These are phyloP conservation scores for Dichotomopilus funicola DNA, from an alignment of 2,329 filamentous ascomycete species.

Conservation along the genomic window DNA sequence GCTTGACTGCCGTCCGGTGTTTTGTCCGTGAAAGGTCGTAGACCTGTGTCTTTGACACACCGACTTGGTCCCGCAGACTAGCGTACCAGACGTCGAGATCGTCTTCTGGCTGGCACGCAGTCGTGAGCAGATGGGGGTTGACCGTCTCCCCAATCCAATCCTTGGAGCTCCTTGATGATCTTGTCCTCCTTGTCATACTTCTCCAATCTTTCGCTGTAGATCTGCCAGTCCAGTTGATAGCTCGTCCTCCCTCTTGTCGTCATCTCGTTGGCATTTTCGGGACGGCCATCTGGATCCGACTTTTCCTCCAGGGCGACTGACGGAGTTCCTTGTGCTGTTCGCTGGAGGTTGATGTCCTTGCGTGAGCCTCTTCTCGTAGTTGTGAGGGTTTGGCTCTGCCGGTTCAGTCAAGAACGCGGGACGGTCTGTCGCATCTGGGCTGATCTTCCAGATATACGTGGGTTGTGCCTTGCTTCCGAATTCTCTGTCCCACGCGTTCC, in stretches of 20 bases:
- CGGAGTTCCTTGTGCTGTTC: neutral
- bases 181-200: neutral
- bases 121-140: neutral
- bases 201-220: neutral
- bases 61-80: neutral
- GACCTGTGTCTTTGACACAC: neutral
- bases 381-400: neutral
- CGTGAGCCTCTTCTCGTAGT: neutral
- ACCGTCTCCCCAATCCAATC: neutral
- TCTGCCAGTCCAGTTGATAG: neutral
- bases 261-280: neutral
- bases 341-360: neutral
- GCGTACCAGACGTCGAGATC: neutral
- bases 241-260: neutral
- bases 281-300: neutral
- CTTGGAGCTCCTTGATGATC: neutral
- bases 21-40: too few species aligned
- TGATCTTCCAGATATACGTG: neutral
- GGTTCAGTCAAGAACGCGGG: neutral
- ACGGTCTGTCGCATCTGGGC: neutral
- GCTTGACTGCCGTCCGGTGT: neutral
- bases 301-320: neutral
- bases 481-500: neutral
- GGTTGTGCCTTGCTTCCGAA: neutral
- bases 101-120: neutral